Evolutionary conservation across 1,284 basidiomycete species (phyloP), one percentile per base, ranked within the genome.

Genomic region (Chiua sp.): DNA sequence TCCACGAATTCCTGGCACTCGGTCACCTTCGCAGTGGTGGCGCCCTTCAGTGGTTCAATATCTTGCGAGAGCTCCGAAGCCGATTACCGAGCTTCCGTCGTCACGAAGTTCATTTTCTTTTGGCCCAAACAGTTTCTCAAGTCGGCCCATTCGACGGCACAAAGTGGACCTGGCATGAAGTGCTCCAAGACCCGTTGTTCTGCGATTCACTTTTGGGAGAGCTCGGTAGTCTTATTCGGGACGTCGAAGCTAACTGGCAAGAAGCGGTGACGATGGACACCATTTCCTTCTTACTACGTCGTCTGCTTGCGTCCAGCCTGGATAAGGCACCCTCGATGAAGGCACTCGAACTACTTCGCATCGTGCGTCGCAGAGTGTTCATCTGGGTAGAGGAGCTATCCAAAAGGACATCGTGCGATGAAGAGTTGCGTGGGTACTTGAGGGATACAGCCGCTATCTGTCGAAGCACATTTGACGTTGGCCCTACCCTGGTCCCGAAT

Each of bases 11-110:
- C 37, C 65, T 78, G 4, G 73, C 79, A 0, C 83, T 80, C 48
- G 77, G 77, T 0, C 68, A 70, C 35, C 59, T 85, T 39, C 79
- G 83, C 2, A 76, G 78, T 30, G 82, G 84, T 2, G 63, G 69
- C 4, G 62, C 63, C 1, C 60, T 84, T 0, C 83, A 85, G 51
- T 85, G 82, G 82, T 61, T 79, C 23, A 85, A 84, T 57, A 77
- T 85, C 16, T 61, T 75, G 7, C 72, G 78, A 30, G 80, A 80
- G 60, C 58, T 83, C n/a, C 69, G 70, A 15, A 70, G 73, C 16
- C 71, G 73, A 13, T 62, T 61, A 0, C 63, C 85, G 30, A 76
- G 69, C 1, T 79, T 83, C 51, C 66, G 67, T 33, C 59, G 68
- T 2, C 67, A 73, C 0, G 80, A 78, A 23, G 80, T 84, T 0